Conservation (phyloP, 441 rosid species). For the Gossypium gossypioides region DNA sequence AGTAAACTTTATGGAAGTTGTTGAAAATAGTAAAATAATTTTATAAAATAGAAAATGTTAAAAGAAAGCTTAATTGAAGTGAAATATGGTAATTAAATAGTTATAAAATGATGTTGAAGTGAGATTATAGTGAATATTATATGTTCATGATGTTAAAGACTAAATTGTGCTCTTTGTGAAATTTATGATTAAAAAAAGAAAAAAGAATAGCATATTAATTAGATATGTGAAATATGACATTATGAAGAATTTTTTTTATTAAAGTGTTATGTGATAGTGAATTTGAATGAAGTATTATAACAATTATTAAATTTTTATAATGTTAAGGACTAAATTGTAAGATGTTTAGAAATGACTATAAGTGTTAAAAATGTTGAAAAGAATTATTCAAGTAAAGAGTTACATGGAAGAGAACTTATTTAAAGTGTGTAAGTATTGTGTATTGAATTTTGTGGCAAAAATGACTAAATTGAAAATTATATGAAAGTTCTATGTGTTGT, state of each 20-base stretch:
- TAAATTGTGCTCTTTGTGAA: not conserved
- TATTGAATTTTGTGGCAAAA: not conserved
- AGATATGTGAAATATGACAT: not conserved
- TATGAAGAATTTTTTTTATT: not conserved
- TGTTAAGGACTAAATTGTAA: not conserved
- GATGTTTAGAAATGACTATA: not conserved
- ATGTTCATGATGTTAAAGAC: not conserved
- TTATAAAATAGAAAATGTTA: not conserved
- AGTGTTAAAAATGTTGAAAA: not conserved
- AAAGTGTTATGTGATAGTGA: not conserved
- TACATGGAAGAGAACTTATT: not conserved
- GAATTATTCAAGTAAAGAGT: not conserved
- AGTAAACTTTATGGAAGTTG: not conserved
- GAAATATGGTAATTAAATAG: not conserved
- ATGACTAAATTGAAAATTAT: not conserved
- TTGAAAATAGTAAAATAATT: not conserved
- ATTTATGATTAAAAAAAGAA: no score
- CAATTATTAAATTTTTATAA: no score
- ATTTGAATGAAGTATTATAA: not conserved
- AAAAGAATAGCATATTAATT: not conserved
- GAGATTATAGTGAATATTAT: not conserved
- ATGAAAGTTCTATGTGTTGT: not conserved
- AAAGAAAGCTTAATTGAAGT: not conserved
- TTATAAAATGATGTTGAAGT: no score
- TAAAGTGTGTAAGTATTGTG: not conserved